These are phyloP conservation scores for Aureobasidium sp. DNA, from an alignment of 2,329 filamentous ascomycete genomes.

Conservation along the genomic window DNA sequence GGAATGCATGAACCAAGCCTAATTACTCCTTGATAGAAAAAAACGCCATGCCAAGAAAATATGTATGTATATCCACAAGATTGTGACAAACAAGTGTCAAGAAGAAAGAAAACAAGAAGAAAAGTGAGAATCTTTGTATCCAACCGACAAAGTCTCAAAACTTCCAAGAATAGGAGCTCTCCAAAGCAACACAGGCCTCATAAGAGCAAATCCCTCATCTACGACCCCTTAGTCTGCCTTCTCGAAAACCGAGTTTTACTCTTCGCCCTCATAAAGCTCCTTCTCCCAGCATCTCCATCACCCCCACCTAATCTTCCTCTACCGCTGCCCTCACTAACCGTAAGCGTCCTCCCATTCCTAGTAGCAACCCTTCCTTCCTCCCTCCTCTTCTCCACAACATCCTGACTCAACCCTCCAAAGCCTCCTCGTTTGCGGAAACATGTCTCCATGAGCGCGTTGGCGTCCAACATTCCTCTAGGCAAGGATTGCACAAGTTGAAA, in stretches of 20 bases:
- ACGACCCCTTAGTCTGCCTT: neutral
- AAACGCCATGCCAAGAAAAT: neutral
- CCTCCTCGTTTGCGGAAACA: conserved; percentile 63
- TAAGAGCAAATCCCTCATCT: neutral
- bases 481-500: conserved; percentile 89
- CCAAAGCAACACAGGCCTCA: neutral
- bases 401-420: conserved; percentile 73
- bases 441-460: conserved; percentile 71
- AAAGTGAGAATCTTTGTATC: neutral
- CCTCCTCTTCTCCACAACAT: conserved; percentile 67
- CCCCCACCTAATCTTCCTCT: neutral
- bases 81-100: neutral
- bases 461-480: conserved; percentile 71
- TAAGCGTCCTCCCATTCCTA: conserved; percentile 11
- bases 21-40: too few relatives aligned
- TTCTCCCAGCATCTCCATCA: neutral
- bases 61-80: neutral
- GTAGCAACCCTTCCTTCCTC: conserved; percentile 45
- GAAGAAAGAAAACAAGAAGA: neutral
- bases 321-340: neutral
- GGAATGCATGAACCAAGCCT: too few relatives aligned
- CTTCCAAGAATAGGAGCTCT: too few relatives aligned
- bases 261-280: conserved; percentile 13
- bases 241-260: conserved; percentile 9
- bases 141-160: neutral